A percentile compares a stretch with the other conserved stretches of the same genome.
Evolutionary conservation across 495 filamentous ascomycete species (phyloP).

Genomic region (Penicillium silybi): DNA sequence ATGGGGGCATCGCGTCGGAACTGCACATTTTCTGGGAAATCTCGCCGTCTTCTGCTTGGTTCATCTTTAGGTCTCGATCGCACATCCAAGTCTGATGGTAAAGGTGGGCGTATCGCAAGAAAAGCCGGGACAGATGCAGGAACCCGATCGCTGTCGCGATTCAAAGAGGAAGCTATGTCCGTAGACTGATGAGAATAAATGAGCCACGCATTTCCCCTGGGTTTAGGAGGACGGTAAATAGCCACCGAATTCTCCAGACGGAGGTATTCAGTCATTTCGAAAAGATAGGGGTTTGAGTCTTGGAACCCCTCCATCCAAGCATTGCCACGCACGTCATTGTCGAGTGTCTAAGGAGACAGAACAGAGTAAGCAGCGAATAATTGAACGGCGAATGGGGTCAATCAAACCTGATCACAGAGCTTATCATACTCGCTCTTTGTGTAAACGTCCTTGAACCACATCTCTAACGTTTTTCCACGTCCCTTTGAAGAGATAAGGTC

Average conservation of each 20-base stretch:
- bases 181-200: conserved; percentile 25
- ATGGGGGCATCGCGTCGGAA: not conserved
- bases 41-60: not conserved
- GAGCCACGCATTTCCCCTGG: conserved; percentile 19
- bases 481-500: conserved; percentile 15
- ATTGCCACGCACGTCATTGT: conserved; percentile 7
- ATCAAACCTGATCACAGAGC: not conserved
- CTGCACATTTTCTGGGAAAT: not conserved
- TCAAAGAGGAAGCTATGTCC: conserved; percentile 23
- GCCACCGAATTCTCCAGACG: conserved; percentile 18
- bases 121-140: conserved; percentile 16
- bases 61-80: not conserved
- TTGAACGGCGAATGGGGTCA: not conserved
- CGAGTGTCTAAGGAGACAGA: not conserved
- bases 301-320: conserved; percentile 37
- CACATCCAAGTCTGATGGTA: conserved; percentile 3
- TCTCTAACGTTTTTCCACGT: conserved; percentile 10
- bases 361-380: not conserved
- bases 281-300: conserved; percentile 28
- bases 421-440: conserved; percentile 30
- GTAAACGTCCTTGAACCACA: conserved; percentile 41
- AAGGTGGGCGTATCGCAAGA: conserved; percentile 15
- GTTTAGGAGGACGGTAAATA: conserved; percentile 18
- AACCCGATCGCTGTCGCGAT: not conserved
- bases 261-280: conserved; percentile 26